Percentiles rank a stretch among this genome's conserved stretches.
Conservation (phyloP, 2,329 filamentous ascomycete species). For the Myriosclerotinia duriaeana region DNA sequence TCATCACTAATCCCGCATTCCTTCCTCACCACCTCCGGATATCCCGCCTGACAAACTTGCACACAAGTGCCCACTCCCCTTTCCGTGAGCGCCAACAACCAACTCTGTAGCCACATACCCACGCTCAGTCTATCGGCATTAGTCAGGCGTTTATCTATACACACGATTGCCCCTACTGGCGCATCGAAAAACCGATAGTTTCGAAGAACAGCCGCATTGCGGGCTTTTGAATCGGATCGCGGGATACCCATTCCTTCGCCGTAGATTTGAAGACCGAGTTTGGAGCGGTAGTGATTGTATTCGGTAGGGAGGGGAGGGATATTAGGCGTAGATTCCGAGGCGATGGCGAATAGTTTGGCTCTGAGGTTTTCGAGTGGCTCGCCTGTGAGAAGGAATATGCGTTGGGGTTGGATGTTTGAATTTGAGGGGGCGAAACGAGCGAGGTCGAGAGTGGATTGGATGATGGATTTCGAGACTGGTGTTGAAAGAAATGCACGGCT, state of each 20-base stretch:
- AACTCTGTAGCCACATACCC: slow-evolving; percentile 20
- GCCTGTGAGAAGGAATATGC: slow-evolving; percentile 3
- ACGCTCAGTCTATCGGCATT: slow-evolving; percentile 13
- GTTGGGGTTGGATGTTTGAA: slow-evolving; percentile 21
- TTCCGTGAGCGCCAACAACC: slow-evolving; percentile 18
- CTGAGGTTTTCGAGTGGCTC: slow-evolving; percentile 6
- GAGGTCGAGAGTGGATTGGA: slow-evolving; percentile 19
- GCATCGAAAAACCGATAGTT: slow-evolving; percentile 17
- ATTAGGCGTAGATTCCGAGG: slow-evolving; percentile 9
- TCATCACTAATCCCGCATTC: slow-evolving; percentile 15
- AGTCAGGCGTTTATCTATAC: slow-evolving; percentile 7
- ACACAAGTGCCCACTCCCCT: slow-evolving; percentile 12
- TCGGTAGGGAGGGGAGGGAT: neutral
- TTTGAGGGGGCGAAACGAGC: slow-evolving; percentile 21
- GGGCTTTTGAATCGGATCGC: neutral
- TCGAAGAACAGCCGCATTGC: slow-evolving; percentile 11
- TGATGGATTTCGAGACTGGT: slow-evolving; percentile 11
- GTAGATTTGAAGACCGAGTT: slow-evolving; percentile 15
- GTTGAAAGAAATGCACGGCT: slow-evolving; percentile 14
- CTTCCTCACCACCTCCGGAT: slow-evolving; percentile 3
- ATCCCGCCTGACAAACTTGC: slow-evolving; percentile 12
- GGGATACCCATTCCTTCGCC: slow-evolving; percentile 9
- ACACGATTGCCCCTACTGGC: slow-evolving; percentile 10
- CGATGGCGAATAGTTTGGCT: neutral
- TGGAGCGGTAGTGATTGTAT: slow-evolving; percentile 17